Conservation (phyloP, 2,329 filamentous ascomycete genomes). For the Tolypocladium inflatum region DNA sequence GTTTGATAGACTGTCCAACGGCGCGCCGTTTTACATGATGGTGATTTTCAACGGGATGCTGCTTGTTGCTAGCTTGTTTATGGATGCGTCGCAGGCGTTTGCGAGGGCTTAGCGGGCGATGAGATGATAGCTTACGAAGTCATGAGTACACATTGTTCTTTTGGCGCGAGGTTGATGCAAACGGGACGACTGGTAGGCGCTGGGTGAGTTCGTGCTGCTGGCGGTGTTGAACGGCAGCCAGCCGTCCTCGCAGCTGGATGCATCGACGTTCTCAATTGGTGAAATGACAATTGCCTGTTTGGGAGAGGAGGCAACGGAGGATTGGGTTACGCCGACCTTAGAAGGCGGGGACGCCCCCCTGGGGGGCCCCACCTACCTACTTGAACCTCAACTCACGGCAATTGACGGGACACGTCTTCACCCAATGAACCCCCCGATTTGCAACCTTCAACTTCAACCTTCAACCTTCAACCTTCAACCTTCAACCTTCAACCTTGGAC, state of each 20-base stretch:
- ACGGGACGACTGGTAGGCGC: not conserved
- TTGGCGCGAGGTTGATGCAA: not conserved
- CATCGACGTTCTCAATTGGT: not conserved
- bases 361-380: not conserved
- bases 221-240: not conserved
- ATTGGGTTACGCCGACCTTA: not conserved
- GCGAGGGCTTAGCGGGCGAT: slow-evolving; percentile 7
- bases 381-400: not conserved
- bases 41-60: slow-evolving; percentile 74
- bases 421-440: not conserved
- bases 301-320: not conserved
- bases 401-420: not conserved
- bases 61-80: slow-evolving; percentile 43
- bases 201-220: not conserved
- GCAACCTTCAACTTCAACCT: not conserved
- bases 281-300: not conserved
- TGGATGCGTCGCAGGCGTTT: slow-evolving; percentile 37
- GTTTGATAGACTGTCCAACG: slow-evolving; percentile 66
- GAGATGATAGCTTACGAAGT: slow-evolving; percentile 1
- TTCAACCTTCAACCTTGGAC: too few species aligned
- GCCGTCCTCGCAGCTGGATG: not conserved
- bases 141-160: slow-evolving; percentile 2
- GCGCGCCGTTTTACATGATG: slow-evolving; percentile 92
- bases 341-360: not conserved
- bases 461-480: too few species aligned